Evolutionary conservation across 495 filamentous ascomycete species (phyloP).

Genomic region (Penicillium roqueforti): DNA sequence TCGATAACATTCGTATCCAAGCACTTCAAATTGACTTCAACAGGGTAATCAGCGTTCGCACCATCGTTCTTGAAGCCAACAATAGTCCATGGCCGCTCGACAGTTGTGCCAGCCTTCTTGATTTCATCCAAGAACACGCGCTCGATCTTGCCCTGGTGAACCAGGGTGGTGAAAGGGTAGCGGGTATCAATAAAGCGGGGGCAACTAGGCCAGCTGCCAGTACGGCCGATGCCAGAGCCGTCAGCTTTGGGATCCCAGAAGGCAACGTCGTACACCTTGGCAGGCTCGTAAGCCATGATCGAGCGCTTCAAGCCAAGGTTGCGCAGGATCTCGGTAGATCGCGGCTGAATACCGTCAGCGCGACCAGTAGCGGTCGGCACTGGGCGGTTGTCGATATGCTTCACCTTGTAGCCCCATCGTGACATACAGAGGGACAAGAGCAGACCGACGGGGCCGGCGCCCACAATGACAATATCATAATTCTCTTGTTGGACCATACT

Average conservation of each 20-base stretch:
- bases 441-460: slow-evolving; percentile 84
- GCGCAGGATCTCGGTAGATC: slow-evolving; percentile 63
- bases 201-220: slow-evolving; percentile 60
- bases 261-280: slow-evolving; percentile 63
- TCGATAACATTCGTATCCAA: slow-evolving; percentile 66
- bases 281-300: slow-evolving; percentile 61
- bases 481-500: slow-evolving; percentile 45
- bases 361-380: slow-evolving; percentile 62
- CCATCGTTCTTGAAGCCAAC: slow-evolving; percentile 57
- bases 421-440: slow-evolving; percentile 78
- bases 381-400: slow-evolving; percentile 62
- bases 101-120: slow-evolving; percentile 51
- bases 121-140: slow-evolving; percentile 61
- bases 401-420: slow-evolving; percentile 65
- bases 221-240: slow-evolving; percentile 53
- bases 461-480: slow-evolving; percentile 78
- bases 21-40: slow-evolving; percentile 68
- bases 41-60: slow-evolving; percentile 51
- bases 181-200: slow-evolving; percentile 62
- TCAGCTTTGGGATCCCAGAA: slow-evolving; percentile 58
- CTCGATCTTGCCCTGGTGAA: slow-evolving; percentile 65
- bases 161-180: slow-evolving; percentile 61
- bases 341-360: slow-evolving; percentile 72
- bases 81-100: slow-evolving; percentile 63
- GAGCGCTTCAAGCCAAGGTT: slow-evolving; percentile 63